phyloP scores from a whole-genome alignment of 1,284 basidiomycete genomes.

The Microbotryum intermedium region DNA sequence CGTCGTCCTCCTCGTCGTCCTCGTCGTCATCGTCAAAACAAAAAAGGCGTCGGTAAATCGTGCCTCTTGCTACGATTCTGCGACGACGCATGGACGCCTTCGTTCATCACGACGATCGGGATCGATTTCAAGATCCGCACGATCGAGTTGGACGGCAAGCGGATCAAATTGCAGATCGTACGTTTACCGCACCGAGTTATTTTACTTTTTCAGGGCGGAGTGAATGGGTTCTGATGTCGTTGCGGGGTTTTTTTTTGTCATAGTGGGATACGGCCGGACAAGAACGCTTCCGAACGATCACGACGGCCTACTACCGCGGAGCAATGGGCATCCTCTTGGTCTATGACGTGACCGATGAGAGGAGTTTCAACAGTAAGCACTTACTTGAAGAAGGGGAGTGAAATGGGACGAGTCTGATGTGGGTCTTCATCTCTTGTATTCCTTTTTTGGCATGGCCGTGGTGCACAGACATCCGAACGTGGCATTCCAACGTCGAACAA shows the following conservation, averaged over 20 bases:
- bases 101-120: conserved; percentile 98
- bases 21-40: too few relatives aligned
- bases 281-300: conserved; percentile 98
- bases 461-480: conserved; percentile 83
- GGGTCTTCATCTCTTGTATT: not conserved
- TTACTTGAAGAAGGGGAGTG: not conserved
- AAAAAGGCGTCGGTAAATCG: conserved; percentile 84
- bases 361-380: conserved; percentile 89
- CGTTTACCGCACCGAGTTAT: conserved; percentile 37
- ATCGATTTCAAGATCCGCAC: conserved; percentile 95
- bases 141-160: conserved; percentile 90
- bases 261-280: conserved; percentile 99
- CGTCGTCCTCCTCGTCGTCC: too few relatives aligned
- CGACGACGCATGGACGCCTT: conserved; percentile 99
- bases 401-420: too few relatives aligned
- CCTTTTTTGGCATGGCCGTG: too few relatives aligned
- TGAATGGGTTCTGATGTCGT: too few relatives aligned
- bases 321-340: conserved; percentile 99
- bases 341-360: conserved; percentile 97
- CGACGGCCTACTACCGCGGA: conserved; percentile 99
- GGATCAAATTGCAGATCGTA: conserved; percentile 93
- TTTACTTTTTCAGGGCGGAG: not conserved
- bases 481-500: conserved; percentile 98
- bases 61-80: conserved; percentile 97
- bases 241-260: not conserved